These are phyloP conservation scores for Cyberlindnera saturnus DNA, from an alignment of 805 yeast species.

Conservation along the genomic window DNA sequence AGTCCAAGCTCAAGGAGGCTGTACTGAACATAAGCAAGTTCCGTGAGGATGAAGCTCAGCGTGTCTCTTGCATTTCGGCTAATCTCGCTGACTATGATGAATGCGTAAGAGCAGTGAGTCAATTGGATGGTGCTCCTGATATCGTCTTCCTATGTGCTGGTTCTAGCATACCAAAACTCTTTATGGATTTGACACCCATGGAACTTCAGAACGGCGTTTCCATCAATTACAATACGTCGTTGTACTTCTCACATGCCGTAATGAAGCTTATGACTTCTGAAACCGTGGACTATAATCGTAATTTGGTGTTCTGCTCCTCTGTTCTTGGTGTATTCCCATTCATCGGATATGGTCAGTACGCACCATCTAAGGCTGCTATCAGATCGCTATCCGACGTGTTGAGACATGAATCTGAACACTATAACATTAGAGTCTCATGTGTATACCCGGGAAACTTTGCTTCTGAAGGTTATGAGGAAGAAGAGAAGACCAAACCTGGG, in stretches of 20 bases:
- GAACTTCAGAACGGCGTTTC: slow-evolving; percentile 59
- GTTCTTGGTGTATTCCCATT: slow-evolving; percentile 80
- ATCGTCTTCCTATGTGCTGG: slow-evolving; percentile 86
- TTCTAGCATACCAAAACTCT: slow-evolving; percentile 70
- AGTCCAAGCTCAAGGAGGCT: slow-evolving; percentile 45
- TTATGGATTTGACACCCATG: slow-evolving; percentile 53
- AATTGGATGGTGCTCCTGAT: slow-evolving; percentile 49
- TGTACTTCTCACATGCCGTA: slow-evolving; percentile 63
- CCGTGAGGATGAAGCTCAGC: slow-evolving; percentile 22
- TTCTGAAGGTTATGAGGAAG: slow-evolving; percentile 82
- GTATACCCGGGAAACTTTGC: slow-evolving; percentile 86
- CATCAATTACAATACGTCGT: slow-evolving; percentile 68
- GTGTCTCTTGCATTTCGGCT: slow-evolving; percentile 39
- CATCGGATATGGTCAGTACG: slow-evolving; percentile 87
- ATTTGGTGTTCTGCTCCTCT: slow-evolving; percentile 63
- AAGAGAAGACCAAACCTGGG: slow-evolving; percentile 77
- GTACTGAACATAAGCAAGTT: slow-evolving; percentile 35
- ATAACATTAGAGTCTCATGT: slow-evolving; percentile 62
- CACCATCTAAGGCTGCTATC: slow-evolving; percentile 83
- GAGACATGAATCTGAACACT: slow-evolving; percentile 74
- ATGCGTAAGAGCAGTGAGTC: slow-evolving; percentile 40
- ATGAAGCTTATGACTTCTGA: slow-evolving; percentile 32
- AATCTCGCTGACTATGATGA: slow-evolving; percentile 57
- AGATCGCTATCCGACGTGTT: slow-evolving; percentile 68
- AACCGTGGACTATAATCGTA: slow-evolving; percentile 29